Evolutionary conservation across 495 filamentous ascomycete species (phyloP).

Genomic region (Pseudoneurospora amorphoporcata): DNA sequence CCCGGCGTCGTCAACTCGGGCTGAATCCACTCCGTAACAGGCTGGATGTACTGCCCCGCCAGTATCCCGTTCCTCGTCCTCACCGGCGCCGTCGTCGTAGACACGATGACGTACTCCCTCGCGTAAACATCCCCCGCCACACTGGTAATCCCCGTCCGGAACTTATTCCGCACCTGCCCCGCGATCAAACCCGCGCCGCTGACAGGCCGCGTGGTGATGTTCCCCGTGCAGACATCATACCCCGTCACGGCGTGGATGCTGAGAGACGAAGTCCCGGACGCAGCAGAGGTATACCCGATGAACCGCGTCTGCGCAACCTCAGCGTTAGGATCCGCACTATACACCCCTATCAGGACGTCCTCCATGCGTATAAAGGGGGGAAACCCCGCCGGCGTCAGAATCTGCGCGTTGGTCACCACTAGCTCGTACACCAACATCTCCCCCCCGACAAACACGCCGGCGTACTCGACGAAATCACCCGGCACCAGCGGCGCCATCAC

Average conservation of each 20-base stretch:
- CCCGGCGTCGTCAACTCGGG: conserved; percentile 11
- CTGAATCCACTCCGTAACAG: conserved; percentile 31
- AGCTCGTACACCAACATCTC: conserved; percentile 24
- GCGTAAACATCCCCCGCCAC: conserved; percentile 26
- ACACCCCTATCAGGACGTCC: conserved; percentile 24
- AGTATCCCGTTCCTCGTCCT: conserved; percentile 26
- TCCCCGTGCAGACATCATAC: conserved; percentile 31
- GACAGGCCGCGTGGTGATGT: conserved; percentile 18
- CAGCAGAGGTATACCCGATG: conserved; percentile 9
- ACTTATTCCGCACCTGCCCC: not conserved
- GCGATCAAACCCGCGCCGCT: conserved; percentile 13
- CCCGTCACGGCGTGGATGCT: conserved; percentile 27
- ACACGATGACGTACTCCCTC: conserved; percentile 19
- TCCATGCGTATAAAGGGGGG: conserved; percentile 29
- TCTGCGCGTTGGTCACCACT: conserved; percentile 24
- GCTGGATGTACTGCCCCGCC: conserved; percentile 28
- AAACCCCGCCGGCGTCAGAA: conserved; percentile 14
- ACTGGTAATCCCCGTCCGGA: conserved; percentile 3
- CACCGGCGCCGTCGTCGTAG: not conserved
- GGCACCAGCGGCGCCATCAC: conserved; percentile 27
- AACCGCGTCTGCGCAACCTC: conserved; percentile 25
- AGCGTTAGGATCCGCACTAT: conserved; percentile 8
- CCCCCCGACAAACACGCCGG: conserved; percentile 16
- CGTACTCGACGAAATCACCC: conserved; percentile 30
- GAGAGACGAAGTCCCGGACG: conserved; percentile 6